Percentiles rank a stretch among this genome's conserved stretches.
These are phyloP conservation scores for Juglanconis juglandina DNA, from an alignment of 2,329 filamentous ascomycete genomes.

Conservation along the genomic window DNA sequence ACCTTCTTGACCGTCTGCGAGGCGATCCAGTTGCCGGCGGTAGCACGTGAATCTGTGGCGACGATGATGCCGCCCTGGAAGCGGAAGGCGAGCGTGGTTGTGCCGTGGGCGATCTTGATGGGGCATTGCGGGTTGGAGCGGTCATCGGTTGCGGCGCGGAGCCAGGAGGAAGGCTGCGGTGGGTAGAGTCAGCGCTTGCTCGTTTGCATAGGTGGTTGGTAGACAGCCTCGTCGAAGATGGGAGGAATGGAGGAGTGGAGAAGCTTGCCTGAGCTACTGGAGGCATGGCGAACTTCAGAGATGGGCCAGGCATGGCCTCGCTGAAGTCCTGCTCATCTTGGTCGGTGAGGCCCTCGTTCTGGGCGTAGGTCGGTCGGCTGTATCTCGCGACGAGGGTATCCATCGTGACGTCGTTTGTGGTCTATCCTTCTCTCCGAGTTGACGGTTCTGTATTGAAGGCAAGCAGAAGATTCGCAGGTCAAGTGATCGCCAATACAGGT, in stretches of 20 bases:
- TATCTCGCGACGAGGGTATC: constrained; percentile 91
- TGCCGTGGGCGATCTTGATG: constrained; percentile 99
- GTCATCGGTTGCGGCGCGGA: constrained; percentile 96
- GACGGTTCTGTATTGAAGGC: constrained; percentile 61
- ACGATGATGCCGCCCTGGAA: constrained; percentile 99
- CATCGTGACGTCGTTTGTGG: constrained; percentile 54
- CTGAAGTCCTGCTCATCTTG: constrained; percentile 71
- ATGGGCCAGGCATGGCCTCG: constrained; percentile 70
- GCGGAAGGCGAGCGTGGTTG: constrained; percentile 94
- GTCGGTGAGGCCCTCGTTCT: constrained; percentile 67
- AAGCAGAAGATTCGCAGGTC: background rate
- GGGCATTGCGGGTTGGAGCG: constrained; percentile 93
- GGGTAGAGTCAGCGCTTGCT: background rate
- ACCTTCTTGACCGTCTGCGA: constrained; percentile 99
- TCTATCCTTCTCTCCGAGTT: constrained; percentile 67
- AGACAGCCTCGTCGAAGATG: background rate
- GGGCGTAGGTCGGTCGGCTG: constrained; percentile 70
- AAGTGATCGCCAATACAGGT: background rate
- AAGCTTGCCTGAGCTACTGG: constrained; percentile 78
- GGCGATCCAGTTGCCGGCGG: constrained; percentile 98
- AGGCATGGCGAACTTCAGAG: constrained; percentile 91
- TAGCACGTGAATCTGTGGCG: constrained; percentile 94
- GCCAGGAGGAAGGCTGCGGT: constrained; percentile 79
- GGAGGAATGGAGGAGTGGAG: background rate
- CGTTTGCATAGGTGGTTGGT: constrained; percentile 14